Evolutionary conservation across 805 yeast genomes (phyloP).

Genomic region (Sungouiella thailandica): DNA sequence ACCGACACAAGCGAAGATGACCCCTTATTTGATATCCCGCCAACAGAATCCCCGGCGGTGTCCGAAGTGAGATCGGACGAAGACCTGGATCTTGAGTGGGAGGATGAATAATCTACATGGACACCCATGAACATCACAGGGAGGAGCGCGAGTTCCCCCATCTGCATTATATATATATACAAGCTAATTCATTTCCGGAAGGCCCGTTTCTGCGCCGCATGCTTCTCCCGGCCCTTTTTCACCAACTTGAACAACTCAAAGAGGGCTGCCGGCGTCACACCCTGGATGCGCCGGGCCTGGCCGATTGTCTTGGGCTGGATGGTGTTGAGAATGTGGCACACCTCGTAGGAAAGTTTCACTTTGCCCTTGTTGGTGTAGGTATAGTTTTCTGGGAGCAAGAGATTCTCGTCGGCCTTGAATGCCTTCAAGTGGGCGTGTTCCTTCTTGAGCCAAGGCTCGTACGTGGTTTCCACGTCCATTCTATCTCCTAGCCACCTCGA

Average conservation of each 20-base stretch:
- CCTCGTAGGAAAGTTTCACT: conserved; percentile 65
- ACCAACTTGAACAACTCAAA: conserved; percentile 64
- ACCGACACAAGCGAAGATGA: no score
- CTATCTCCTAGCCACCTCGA: conserved; percentile 47
- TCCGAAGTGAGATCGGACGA: no score
- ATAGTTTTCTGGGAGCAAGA: conserved; percentile 63
- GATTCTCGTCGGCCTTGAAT: conserved; percentile 75
- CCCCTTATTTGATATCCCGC: no score
- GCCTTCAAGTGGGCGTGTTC: conserved; percentile 71
- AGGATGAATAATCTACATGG: no score
- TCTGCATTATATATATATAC: neutral
- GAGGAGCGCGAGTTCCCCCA: no score
- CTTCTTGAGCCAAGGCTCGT: conserved; percentile 71
- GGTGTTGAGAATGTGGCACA: conserved; percentile 58
- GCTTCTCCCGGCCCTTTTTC: neutral
- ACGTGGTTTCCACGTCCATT: conserved; percentile 74
- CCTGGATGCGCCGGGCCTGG: conserved; percentile 91
- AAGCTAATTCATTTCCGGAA: no score
- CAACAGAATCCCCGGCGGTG: no score
- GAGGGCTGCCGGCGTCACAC: conserved; percentile 90
- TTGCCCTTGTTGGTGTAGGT: conserved; percentile 55
- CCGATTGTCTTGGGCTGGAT: conserved; percentile 89
- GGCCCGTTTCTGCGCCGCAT: no score
- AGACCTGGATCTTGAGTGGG: neutral
- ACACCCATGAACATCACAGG: no score